Evolutionary conservation across 192 early-diverging fungal genomes (phyloP), one percentile per base, ranked within the genome.

Genomic region (Chytriomyces confervae): DNA sequence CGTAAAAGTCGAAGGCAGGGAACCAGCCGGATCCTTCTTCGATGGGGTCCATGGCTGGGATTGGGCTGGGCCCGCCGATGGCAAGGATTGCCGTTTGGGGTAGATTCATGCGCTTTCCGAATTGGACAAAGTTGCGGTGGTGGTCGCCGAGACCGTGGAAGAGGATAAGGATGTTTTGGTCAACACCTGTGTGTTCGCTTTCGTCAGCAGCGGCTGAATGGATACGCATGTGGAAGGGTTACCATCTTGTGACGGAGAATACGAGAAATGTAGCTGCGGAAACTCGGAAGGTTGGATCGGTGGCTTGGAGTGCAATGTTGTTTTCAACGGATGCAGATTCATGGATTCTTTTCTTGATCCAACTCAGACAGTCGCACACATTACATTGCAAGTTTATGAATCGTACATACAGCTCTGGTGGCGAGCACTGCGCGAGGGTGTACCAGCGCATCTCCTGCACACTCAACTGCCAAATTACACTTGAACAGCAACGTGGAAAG

Each of bases 91-190:
- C 89, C 0, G 92, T 93, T 81, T 93, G 91, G 0, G 93, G 92
- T 46, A 93, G 77, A 36, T 89, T 73, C 64, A 93, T 61, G 45
- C 84, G 85, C n/a, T 72, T n/a, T 0, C 89, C 92, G 43, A 93
- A 86, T 13, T 84, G 78, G 9, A 84, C 66, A 80, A 93, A 93
- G 46, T 92, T 91, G 27, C 76, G 77, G 57, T 85, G 84, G 46
- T 83, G 83, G 77, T 92, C 92, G 47, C 93, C 93, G 5, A 94
- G 82, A 11, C 93, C 93, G 76, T 94, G 93, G 36, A 93, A 84
- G 16, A 93, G 83, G 20, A 94, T 76, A 23, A 94, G 86, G 13
- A 93, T 80, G 79, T 93, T 92, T 66, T 79, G 66, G 62, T 93
- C 89, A 1, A 78, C 67, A n/a, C 81, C 80, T 51, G 11, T 10